These are phyloP conservation scores for Poterioochromonas sp. DNA, from an alignment of 352 stramenopile species.

Conservation along the genomic window DNA sequence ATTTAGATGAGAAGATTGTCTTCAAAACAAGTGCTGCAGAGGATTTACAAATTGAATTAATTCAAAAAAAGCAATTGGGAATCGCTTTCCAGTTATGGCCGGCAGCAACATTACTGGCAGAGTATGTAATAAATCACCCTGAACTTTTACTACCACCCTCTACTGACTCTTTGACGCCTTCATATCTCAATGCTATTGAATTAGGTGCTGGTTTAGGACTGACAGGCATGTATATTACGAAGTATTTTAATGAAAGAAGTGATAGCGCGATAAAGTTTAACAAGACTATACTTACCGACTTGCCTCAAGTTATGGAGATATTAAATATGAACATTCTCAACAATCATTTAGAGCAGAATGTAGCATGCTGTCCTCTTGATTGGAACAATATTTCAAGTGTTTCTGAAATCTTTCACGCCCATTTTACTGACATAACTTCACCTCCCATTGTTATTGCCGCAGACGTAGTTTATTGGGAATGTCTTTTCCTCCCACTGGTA, in stretches of 20 bases:
- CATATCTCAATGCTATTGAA: neutral
- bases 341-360: neutral
- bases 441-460: neutral
- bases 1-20: no score
- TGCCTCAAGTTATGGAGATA: neutral
- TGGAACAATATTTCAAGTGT: neutral
- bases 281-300: neutral
- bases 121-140: neutral
- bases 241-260: neutral
- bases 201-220: slow-evolving; percentile 6
- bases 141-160: neutral
- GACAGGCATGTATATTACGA: neutral
- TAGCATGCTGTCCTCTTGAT: neutral
- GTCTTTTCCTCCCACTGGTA: neutral
- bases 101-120: neutral
- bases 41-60: neutral
- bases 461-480: slow-evolving; percentile 19
- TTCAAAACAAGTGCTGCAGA: no score
- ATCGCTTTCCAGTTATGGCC: slow-evolving; percentile 17
- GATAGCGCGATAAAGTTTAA: neutral
- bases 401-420: neutral
- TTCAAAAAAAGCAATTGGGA: neutral
- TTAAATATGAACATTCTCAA: neutral
- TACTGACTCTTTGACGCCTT: neutral
- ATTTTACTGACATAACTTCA: neutral